These are phyloP conservation scores for Termitomyces sp. DNA, from an alignment of 768 basidiomycete genomes.

Conservation along the genomic window DNA sequence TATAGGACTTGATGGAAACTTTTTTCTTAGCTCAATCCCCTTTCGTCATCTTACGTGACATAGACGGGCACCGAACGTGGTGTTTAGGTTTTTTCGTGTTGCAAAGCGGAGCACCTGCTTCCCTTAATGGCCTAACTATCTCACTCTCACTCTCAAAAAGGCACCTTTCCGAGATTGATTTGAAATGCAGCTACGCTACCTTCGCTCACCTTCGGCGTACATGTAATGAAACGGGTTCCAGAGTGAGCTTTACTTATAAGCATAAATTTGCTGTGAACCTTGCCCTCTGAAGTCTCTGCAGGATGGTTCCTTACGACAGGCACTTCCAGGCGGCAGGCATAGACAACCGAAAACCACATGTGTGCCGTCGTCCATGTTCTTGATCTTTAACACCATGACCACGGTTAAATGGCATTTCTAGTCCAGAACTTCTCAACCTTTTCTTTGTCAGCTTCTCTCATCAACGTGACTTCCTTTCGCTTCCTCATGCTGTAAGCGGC, in stretches of 20 bases:
- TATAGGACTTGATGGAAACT: no score
- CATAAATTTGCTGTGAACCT: no score
- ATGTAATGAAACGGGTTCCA: no score
- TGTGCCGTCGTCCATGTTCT: background rate
- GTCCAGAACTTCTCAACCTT: background rate
- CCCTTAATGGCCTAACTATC: background rate
- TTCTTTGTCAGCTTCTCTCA: background rate
- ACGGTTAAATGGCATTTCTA: no score
- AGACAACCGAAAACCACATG: background rate
- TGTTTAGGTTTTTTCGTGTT: background rate
- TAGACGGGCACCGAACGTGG: background rate
- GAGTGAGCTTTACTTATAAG: no score
- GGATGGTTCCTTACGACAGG: background rate
- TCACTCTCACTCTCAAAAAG: background rate
- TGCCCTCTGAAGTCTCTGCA: background rate
- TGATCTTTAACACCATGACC: no score
- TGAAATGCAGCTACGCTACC: no score
- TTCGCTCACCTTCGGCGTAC: background rate
- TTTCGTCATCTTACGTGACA: background rate
- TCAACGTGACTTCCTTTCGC: background rate
- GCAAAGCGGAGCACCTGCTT: background rate
- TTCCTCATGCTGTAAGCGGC: background rate
- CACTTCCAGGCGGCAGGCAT: no score
- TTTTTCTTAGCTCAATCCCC: no score
- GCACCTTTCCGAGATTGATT: background rate